Conservation (phyloP, 2,329 filamentous ascomycete species). For the Diaporthe sp. region DNA sequence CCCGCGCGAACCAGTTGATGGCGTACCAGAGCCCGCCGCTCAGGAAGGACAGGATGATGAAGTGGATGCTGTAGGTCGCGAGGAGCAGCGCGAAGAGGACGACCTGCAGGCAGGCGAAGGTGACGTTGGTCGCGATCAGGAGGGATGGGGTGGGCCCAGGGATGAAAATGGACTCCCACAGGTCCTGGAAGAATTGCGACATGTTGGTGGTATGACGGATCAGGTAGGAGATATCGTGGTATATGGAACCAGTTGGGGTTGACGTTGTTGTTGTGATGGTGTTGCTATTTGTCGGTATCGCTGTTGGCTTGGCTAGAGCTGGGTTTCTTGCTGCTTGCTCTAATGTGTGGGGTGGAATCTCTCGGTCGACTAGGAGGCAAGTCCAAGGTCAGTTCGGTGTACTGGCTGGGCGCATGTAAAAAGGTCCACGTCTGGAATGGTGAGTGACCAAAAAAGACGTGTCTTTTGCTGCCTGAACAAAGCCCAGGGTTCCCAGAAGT, state of each 20-base stretch:
- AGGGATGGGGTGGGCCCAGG: constrained; percentile 91
- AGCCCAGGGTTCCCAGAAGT: neutral
- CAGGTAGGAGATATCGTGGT: neutral
- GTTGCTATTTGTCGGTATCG: neutral
- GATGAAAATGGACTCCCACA: constrained; percentile 94
- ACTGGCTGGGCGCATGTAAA: neutral
- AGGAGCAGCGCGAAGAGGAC: constrained; percentile 82
- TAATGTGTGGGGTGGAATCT: neutral
- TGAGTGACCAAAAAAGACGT: neutral
- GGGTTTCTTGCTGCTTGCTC: neutral
- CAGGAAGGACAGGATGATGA: constrained; percentile 83
- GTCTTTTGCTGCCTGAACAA: constrained; percentile 19
- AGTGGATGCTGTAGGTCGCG: constrained; percentile 90
- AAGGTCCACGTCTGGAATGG: neutral
- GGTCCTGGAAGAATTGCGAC: constrained; percentile 77
- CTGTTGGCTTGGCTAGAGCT: neutral
- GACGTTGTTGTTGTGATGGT: neutral
- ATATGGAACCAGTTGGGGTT: neutral
- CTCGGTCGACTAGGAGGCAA: neutral
- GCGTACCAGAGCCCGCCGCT: constrained; percentile 89
- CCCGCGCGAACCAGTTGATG: constrained; percentile 96
- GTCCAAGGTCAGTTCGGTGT: constrained; percentile 4
- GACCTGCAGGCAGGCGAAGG: constrained; percentile 87
- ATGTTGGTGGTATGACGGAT: constrained; percentile 54
- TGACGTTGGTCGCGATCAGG: constrained; percentile 88